phyloP scores from a whole-genome alignment of 2,329 filamentous ascomycete genomes.

The Talaromyces piceae region DNA sequence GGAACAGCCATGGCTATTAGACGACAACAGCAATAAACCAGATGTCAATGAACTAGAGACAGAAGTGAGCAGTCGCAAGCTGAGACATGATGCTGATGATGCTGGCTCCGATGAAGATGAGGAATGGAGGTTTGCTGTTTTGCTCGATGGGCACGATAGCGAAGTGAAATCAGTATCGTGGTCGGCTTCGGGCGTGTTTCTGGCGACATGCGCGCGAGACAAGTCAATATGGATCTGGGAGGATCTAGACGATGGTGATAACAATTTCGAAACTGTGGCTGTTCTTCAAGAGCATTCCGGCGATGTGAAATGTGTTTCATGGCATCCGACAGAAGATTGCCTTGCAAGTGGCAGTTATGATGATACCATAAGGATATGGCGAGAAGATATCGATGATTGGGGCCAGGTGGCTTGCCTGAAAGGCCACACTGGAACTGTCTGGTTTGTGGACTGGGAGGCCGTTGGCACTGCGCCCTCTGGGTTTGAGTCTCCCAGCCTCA shows the following conservation, averaged over 20 bases:
- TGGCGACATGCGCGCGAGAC: constrained; percentile 86
- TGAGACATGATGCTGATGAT: constrained; percentile 23
- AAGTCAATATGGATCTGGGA: constrained; percentile 99
- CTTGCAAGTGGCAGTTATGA: constrained; percentile 92
- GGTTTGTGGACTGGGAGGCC: constrained; percentile 67
- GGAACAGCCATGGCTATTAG: constrained; percentile 21
- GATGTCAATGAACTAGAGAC: neutral
- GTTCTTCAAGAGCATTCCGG: constrained; percentile 91
- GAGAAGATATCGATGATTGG: constrained; percentile 91
- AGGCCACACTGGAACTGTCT: constrained; percentile 80
- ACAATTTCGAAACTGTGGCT: constrained; percentile 94
- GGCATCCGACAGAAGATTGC: constrained; percentile 75
- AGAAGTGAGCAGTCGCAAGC: neutral
- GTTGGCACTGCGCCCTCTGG: constrained; percentile 25
- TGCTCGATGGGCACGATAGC: constrained; percentile 89
- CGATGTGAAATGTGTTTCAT: constrained; percentile 89
- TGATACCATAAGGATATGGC: constrained; percentile 80
- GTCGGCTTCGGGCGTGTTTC: constrained; percentile 59
- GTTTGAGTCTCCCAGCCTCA: constrained; percentile 10
- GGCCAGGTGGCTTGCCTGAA: constrained; percentile 74
- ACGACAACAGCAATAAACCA: constrained; percentile 9
- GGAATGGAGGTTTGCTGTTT: constrained; percentile 87
- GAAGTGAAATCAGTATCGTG: constrained; percentile 80
- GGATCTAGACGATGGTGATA: constrained; percentile 74
- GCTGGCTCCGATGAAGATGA: constrained; percentile 57